These are phyloP conservation scores for Lithospermum erythrorhizon DNA, from an alignment of 257 asterid species.

Conservation along the genomic window DNA sequence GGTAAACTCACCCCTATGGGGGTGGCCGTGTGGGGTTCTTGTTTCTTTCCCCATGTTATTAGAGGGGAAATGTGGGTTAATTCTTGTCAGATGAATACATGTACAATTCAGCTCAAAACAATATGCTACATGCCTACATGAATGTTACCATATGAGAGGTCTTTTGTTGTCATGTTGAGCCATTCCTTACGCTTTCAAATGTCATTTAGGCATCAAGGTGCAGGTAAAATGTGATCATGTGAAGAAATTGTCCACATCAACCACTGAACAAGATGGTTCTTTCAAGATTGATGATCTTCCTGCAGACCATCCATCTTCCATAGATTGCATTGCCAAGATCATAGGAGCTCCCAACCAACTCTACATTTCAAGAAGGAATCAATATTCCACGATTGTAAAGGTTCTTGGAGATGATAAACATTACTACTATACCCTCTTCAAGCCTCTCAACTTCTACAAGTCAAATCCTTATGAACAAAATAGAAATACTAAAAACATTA, in stretches of 20 bases:
- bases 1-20: too few relatives aligned
- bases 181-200: not conserved
- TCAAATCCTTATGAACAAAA: conserved; percentile 33
- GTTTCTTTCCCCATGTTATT: too few relatives aligned
- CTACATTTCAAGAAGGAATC: conserved; percentile 25
- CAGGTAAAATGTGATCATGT: conserved; percentile 52
- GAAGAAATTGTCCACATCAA: conserved; percentile 34
- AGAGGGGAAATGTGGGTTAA: too few relatives aligned
- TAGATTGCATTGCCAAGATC: conserved; percentile 59
- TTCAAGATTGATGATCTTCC: conserved; percentile 31
- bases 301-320: conserved; percentile 5
- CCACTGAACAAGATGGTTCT: conserved; percentile 49
- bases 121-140: not conserved
- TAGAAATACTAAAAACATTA: conserved; percentile 26
- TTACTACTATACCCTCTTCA: conserved; percentile 29
- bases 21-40: too few relatives aligned
- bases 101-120: not conserved
- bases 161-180: not conserved
- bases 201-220: conserved; percentile 43
- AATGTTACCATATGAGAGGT: too few relatives aligned
- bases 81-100: too few relatives aligned
- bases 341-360: conserved; percentile 68
- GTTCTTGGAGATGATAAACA: conserved; percentile 15
- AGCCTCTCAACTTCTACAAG: conserved; percentile 51
- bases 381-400: conserved; percentile 18